phyloP scores from a whole-genome alignment of 306 rosid species.

The Vigna trinervia region DNA sequence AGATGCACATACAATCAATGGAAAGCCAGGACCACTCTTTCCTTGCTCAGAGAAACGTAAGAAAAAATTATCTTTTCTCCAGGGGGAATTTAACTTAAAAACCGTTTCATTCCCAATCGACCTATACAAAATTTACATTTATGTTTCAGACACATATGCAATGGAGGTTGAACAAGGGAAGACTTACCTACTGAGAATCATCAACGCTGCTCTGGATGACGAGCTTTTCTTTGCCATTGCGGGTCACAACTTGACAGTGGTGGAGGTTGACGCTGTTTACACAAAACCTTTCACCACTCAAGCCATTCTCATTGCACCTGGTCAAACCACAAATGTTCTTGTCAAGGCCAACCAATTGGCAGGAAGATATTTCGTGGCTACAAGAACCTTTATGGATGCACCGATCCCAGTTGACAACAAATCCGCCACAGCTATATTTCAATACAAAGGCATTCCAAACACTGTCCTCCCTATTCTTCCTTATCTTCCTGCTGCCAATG shows the following conservation, averaged over 20 bases:
- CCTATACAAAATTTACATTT: background rate
- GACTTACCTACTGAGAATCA: constrained; percentile 74
- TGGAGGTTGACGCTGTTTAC: constrained; percentile 92
- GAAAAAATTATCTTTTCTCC: too few relatives aligned
- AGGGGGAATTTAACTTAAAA: too few relatives aligned
- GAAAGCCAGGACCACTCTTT: constrained; percentile 92
- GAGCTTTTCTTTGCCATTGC: constrained; percentile 82
- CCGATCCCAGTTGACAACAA: constrained; percentile 74
- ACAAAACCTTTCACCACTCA: constrained; percentile 78
- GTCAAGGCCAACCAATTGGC: constrained; percentile 67
- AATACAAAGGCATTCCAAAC: constrained; percentile 74
- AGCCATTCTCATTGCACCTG: constrained; percentile 78
- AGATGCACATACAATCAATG: constrained; percentile 92
- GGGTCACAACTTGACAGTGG: constrained; percentile 80
- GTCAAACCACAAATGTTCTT: constrained; percentile 89
- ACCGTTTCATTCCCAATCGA: too few relatives aligned
- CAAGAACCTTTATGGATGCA: constrained; percentile 76
- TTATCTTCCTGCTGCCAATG: constrained; percentile 63
- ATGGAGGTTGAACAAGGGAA: constrained; percentile 81
- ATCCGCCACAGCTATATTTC: constrained; percentile 81
- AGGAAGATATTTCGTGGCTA: constrained; percentile 72
- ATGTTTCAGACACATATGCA: constrained; percentile 67
- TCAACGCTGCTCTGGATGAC: constrained; percentile 57
- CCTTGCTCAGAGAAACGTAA: constrained; percentile 87
- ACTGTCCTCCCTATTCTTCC: constrained; percentile 76